Conservation (phyloP, 2,329 filamentous ascomycete species). For the Immersiporthe knoxdaviesiana region DNA sequence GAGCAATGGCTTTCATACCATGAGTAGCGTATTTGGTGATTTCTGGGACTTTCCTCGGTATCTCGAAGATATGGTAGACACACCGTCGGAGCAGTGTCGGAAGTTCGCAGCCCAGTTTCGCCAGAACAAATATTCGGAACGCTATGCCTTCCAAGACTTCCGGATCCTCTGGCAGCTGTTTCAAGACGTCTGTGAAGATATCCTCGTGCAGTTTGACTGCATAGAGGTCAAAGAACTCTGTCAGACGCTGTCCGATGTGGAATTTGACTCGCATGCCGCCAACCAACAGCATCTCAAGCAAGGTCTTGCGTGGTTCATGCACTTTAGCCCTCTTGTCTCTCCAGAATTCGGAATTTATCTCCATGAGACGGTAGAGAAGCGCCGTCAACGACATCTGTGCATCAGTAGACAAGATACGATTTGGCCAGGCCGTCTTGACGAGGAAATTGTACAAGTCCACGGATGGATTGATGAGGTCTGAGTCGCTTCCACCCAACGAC, state of each 20-base stretch:
- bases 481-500: slow-evolving; percentile 58
- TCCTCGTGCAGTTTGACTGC: slow-evolving; percentile 82
- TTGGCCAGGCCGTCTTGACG: slow-evolving; percentile 66
- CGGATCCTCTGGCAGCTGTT: slow-evolving; percentile 73
- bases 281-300: slow-evolving; percentile 57
- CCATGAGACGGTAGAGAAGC: slow-evolving; percentile 72
- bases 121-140: slow-evolving; percentile 75
- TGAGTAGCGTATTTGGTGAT: slow-evolving; percentile 72
- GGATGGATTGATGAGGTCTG: slow-evolving; percentile 62
- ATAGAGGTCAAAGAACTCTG: slow-evolving; percentile 78
- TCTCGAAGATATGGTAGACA: slow-evolving; percentile 94
- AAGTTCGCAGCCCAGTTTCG: slow-evolving; percentile 79
- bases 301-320: slow-evolving; percentile 20
- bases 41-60: slow-evolving; percentile 70
- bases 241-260: slow-evolving; percentile 69
- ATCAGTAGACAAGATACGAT: slow-evolving; percentile 69
- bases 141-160: slow-evolving; percentile 81
- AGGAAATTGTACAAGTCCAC: slow-evolving; percentile 81
- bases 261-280: slow-evolving; percentile 76
- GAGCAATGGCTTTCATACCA: slow-evolving; percentile 71
- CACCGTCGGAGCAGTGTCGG: slow-evolving; percentile 83
- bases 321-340: slow-evolving; percentile 52
- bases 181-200: slow-evolving; percentile 82
- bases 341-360: slow-evolving; percentile 68
- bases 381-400: slow-evolving; percentile 69